Conservation (phyloP, 129 eudicot species). For the Arctium minus region DNA sequence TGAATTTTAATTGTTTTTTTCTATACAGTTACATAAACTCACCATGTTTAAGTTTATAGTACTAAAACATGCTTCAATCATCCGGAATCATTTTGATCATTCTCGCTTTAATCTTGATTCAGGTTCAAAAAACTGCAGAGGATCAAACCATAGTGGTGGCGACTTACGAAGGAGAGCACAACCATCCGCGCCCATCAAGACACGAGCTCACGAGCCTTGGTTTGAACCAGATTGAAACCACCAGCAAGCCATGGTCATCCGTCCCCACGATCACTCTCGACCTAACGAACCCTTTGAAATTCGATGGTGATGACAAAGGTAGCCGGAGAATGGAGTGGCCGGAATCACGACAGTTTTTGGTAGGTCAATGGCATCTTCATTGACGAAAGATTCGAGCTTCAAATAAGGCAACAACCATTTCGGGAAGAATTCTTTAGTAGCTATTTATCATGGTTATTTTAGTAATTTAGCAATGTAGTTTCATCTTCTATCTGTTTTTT, state of each 20-base stretch:
- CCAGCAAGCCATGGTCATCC: slow-evolving; percentile 23
- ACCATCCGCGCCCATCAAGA: slow-evolving; percentile 47
- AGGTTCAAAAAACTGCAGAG: slow-evolving; percentile 71
- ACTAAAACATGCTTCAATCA: neutral
- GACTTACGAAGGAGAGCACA: slow-evolving; percentile 79
- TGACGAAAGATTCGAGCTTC: slow-evolving; percentile 60
- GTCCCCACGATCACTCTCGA: slow-evolving; percentile 43
- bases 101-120: neutral
- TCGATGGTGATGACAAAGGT: neutral
- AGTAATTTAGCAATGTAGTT: neutral
- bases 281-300: slow-evolving; percentile 31
- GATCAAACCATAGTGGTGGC: slow-evolving; percentile 68
- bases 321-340: slow-evolving; percentile 18
- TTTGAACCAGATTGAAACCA: slow-evolving; percentile 18
- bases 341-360: slow-evolving; percentile 43
- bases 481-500: neutral
- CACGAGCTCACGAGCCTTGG: slow-evolving; percentile 20
- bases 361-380: slow-evolving; percentile 62
- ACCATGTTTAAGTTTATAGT: neutral
- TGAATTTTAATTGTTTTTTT: no score
- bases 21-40: no score
- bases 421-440: slow-evolving; percentile 36
- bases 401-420: slow-evolving; percentile 65
- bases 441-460: neutral
- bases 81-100: neutral